Base-by-base conservation (phyloP, 441 rosid species). In the Adansonia madagascariensis region DNA sequence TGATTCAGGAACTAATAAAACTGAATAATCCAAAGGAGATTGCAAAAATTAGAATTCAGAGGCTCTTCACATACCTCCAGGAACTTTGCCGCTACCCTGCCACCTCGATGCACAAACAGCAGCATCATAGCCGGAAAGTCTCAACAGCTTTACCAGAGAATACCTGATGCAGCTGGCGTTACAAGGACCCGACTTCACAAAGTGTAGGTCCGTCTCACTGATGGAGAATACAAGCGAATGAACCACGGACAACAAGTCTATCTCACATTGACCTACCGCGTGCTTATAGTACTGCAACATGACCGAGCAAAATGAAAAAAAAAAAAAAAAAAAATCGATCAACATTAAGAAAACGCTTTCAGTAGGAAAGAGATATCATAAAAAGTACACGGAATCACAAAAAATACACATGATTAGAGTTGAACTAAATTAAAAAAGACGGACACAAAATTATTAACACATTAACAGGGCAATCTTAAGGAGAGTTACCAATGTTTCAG, bases 101-200 rank as follows among this genome's bases (percentile, higher is more conserved):
- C 99, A 95, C 85, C 85, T 88, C 6, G 96, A 87, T 15, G 89
- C 74, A 74, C 99, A 95, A 41, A 95, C 96, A 44, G 90, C 96
- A 56, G 99, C 98, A 83, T 95, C 89, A 66, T 92, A 90, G 50
- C 96, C 96, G 0, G 96, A 89, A 61, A 86, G 89, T 80, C 94
- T 84, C 82, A 93, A 81, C 50, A 87, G 90, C 85, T 95, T 92
- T 4, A 90, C 98, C 77, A 92, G 84, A 50, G 81, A 85, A 83
- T 85, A 92, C 75, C 96, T 91, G 71, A 92, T 81, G 87, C 98
- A 93, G 84, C 97, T 90, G 39, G 88, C 91, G 75, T 88, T 91
- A 80, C 97, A 95, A 3, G 88, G 84, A 66, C 89, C 92, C 14
- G 91, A 79, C 78, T 90, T 90, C 68, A 87, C 84, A 71, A 81